Percentiles rank a stretch among this genome's conserved stretches.
Conservation (phyloP, 768 basidiomycete genomes). For the Trametopsis cervina region DNA sequence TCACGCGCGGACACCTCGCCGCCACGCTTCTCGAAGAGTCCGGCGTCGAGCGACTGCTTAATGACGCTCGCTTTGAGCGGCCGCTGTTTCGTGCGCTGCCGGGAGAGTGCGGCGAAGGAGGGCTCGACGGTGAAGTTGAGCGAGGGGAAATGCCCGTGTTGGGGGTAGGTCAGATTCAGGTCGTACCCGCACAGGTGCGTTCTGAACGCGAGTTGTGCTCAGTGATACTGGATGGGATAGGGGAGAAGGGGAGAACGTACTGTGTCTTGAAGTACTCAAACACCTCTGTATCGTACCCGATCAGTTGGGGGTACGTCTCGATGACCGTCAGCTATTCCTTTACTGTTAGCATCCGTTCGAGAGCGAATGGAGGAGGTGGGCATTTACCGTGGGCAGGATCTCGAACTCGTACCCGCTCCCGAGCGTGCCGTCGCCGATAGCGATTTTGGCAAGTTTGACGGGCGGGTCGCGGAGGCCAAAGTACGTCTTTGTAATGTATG, state of each 20-base stretch:
- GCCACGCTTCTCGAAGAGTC: background rate
- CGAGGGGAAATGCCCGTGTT: slow-evolving; percentile 45
- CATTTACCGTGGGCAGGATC: slow-evolving; percentile 16
- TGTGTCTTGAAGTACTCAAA: slow-evolving; percentile 63
- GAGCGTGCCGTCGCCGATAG: slow-evolving; percentile 69
- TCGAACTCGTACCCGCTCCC: slow-evolving; percentile 16
- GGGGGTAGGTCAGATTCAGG: slow-evolving; percentile 62
- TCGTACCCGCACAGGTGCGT: slow-evolving; percentile 57
- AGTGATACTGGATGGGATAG: background rate
- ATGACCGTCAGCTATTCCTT: slow-evolving; percentile 42
- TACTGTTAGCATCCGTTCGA: background rate
- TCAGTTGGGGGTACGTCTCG: slow-evolving; percentile 72
- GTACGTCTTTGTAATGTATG: slow-evolving; percentile 69
- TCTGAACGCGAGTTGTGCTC: slow-evolving; percentile 25
- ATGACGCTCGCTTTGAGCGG: slow-evolving; percentile 6
- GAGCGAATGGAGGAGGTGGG: slow-evolving; percentile 32
- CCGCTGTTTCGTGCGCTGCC: background rate
- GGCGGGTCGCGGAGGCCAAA: slow-evolving; percentile 60
- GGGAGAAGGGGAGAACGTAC: slow-evolving; percentile 31
- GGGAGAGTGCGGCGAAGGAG: slow-evolving; percentile 1
- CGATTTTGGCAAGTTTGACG: slow-evolving; percentile 59
- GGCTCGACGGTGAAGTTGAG: slow-evolving; percentile 8
- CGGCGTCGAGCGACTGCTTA: slow-evolving; percentile 5
- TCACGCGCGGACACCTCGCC: slow-evolving; percentile 3
- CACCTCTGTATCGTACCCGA: slow-evolving; percentile 61